Evolutionary conservation across 129 eudicot genomes (phyloP).

Genomic region (Tagetes erecta): DNA sequence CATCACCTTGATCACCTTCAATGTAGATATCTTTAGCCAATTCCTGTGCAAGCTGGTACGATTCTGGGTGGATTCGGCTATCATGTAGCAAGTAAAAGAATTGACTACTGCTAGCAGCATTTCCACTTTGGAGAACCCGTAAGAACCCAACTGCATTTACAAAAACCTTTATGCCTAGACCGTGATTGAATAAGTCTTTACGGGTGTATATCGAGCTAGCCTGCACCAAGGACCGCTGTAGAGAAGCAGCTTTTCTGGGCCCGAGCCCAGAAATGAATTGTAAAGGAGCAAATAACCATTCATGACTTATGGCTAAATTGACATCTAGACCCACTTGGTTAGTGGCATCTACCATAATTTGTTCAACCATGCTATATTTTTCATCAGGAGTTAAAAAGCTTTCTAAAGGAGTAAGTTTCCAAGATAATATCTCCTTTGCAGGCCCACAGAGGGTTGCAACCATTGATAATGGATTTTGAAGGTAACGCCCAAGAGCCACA

Average conservation of each 20-base stretch:
- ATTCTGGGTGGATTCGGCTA: slow-evolving; percentile 91
- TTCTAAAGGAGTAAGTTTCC: slow-evolving; percentile 84
- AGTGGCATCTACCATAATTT: slow-evolving; percentile 86
- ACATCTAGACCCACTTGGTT: slow-evolving; percentile 96
- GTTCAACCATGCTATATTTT: slow-evolving; percentile 88
- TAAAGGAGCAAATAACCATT: slow-evolving; percentile 88
- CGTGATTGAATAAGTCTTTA: slow-evolving; percentile 79
- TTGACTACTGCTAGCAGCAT: slow-evolving; percentile 80
- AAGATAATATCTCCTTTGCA: slow-evolving; percentile 77
- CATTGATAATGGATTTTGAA: slow-evolving; percentile 96
- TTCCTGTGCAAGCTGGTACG: slow-evolving; percentile 85
- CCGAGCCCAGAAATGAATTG: slow-evolving; percentile 98
- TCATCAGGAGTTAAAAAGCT: slow-evolving; percentile 88
- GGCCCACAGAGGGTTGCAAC: slow-evolving; percentile 93
- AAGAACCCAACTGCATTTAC: slow-evolving; percentile 91
- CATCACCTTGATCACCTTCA: slow-evolving; percentile 50
- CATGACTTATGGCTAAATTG: slow-evolving; percentile 87
- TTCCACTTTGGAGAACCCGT: slow-evolving; percentile 81
- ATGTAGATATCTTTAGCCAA: slow-evolving; percentile 80
- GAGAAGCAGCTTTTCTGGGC: slow-evolving; percentile 89
- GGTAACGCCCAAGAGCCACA: slow-evolving; percentile 90
- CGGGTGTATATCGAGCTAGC: slow-evolving; percentile 75
- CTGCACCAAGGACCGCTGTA: slow-evolving; percentile 76
- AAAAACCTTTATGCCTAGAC: slow-evolving; percentile 88
- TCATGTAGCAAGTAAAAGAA: slow-evolving; percentile 84